Conservation (phyloP, 257 asterid species). For the Solanum verrucosum region DNA sequence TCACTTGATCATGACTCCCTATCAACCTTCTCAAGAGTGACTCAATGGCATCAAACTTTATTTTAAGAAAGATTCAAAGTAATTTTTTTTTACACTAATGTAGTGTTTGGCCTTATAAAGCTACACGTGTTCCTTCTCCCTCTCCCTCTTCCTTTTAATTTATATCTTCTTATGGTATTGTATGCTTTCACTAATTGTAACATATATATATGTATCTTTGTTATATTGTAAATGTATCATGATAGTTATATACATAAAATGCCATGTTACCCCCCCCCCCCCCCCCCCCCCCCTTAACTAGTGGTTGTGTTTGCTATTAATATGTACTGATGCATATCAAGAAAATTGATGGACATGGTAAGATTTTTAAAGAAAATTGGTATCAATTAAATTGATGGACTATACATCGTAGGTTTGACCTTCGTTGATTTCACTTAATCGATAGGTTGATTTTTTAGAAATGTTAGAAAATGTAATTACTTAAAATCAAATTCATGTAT, state of each 20-base stretch:
- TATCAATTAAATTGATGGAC: too few relatives aligned
- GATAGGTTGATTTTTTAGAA: too few relatives aligned
- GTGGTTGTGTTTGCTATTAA: too few relatives aligned
- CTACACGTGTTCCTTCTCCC: neutral
- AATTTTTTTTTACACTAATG: neutral
- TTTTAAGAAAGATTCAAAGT: neutral
- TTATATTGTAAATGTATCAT: neutral
- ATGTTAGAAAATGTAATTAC: too few relatives aligned
- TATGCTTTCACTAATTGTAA: neutral
- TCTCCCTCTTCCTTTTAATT: neutral
- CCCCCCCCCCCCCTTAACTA: too few relatives aligned
- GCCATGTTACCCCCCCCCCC: neutral
- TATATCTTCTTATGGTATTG: neutral
- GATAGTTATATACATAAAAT: neutral
- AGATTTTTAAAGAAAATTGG: too few relatives aligned
- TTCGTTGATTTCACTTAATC: too few relatives aligned
- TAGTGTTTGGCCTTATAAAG: neutral
- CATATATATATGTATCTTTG: neutral
- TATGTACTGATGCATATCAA: too few relatives aligned
- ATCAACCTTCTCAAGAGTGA: neutral
- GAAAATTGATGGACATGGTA: too few relatives aligned
- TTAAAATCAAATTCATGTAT: too few relatives aligned
- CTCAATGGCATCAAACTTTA: neutral
- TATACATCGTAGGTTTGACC: too few relatives aligned
- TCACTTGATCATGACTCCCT: neutral